Conservation (phyloP, 2,329 filamentous ascomycete genomes). For the Sphaceloma murrayae region DNA sequence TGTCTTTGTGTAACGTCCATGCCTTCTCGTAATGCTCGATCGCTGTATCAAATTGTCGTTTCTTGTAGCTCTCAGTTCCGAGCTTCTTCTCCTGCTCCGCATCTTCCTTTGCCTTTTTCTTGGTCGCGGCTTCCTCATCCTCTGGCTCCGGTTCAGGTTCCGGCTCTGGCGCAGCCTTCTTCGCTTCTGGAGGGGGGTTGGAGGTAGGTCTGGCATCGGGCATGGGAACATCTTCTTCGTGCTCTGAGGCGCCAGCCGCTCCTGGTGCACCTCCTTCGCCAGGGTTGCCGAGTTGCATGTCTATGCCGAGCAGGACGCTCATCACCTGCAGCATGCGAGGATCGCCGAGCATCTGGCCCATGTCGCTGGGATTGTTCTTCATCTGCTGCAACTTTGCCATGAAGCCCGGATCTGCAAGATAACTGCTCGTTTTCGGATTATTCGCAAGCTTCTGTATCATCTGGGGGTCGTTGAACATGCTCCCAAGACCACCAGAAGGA, state of each 20-base stretch:
- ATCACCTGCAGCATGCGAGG: conserved; percentile 89
- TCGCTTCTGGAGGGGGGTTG: conserved; percentile 46
- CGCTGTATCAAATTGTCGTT: conserved; percentile 88
- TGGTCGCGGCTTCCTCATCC: conserved; percentile 74
- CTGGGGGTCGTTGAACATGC: conserved; percentile 90
- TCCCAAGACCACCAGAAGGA: conserved; percentile 66
- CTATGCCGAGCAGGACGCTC: conserved; percentile 84
- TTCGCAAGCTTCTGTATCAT: conserved; percentile 79
- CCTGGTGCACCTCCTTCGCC: conserved; percentile 34
- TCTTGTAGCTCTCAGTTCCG: conserved; percentile 95
- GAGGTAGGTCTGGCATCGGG: conserved; percentile 51
- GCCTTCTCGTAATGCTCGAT: conserved; percentile 92
- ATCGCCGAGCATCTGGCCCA: conserved; percentile 74
- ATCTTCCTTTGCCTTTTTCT: conserved; percentile 82
- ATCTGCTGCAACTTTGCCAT: conserved; percentile 81
- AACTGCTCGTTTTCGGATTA: conserved; percentile 84
- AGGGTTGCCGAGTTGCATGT: conserved; percentile 64
- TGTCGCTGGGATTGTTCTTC: conserved; percentile 67
- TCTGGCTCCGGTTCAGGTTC: conserved; percentile 58
- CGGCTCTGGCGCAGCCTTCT: conserved; percentile 46
- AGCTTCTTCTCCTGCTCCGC: conserved; percentile 91
- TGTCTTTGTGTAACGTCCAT: conserved; percentile 91
- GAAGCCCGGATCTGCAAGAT: conserved; percentile 74
- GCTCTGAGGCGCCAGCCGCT: conserved; percentile 32
- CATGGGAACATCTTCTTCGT: conserved; percentile 69